Percentiles rank a stretch among this genome's conserved stretches.
Conservation (phyloP, 2,329 filamentous ascomycete species). For the Bipolaris sorokiniana region DNA sequence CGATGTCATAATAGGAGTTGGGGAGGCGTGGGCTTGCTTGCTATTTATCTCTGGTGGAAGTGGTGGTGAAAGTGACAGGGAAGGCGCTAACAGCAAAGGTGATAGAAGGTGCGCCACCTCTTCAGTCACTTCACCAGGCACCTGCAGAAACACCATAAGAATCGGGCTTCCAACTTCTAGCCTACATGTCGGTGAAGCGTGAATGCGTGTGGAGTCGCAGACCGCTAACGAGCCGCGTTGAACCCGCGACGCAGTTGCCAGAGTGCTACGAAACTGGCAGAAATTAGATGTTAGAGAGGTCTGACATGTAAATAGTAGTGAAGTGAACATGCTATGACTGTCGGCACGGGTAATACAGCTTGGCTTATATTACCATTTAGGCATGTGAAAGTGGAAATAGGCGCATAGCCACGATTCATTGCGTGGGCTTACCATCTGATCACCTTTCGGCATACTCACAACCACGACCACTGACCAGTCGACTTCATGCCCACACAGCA, state of each 20-base stretch:
- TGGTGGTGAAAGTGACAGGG: slow-evolving; percentile 10
- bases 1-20: not conserved
- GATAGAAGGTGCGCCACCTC: slow-evolving; percentile 5
- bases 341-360: not conserved
- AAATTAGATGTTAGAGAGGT: not conserved
- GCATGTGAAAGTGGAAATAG: not conserved
- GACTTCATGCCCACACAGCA: not conserved
- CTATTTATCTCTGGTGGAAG: slow-evolving; percentile 7
- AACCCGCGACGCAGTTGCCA: not conserved
- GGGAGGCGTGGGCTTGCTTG: not conserved
- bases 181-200: not conserved
- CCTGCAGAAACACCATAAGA: not conserved
- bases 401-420: not conserved
- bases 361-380: not conserved
- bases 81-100: slow-evolving; percentile 6
- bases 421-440: not conserved
- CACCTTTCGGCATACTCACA: not conserved
- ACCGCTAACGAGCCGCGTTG: not conserved
- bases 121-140: not conserved
- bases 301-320: not conserved
- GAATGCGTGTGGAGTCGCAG: not conserved
- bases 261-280: not conserved
- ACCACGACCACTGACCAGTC: not conserved
- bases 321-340: not conserved
- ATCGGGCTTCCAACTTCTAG: not conserved